phyloP scores from a whole-genome alignment of 1,139 yeast species.

The Taphrina deformans region DNA sequence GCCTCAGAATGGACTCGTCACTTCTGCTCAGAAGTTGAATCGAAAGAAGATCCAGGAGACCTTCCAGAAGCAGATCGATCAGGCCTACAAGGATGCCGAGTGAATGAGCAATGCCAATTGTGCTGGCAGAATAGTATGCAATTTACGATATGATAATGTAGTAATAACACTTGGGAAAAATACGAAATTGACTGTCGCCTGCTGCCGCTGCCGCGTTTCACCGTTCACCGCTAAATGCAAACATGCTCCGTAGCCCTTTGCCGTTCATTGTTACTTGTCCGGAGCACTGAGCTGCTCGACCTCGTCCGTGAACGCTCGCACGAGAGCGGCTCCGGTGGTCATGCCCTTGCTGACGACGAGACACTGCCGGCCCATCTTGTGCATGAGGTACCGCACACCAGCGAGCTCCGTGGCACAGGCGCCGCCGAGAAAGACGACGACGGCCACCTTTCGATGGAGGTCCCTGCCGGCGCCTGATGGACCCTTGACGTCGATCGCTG shows the following conservation, averaged over 20 bases:
- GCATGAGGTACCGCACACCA: conserved; percentile 60
- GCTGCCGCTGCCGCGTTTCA: too few species aligned
- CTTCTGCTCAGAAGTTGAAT: conserved; percentile 95
- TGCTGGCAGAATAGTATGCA: neutral
- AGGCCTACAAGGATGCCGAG: conserved; percentile 41
- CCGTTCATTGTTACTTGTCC: neutral
- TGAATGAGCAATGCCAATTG: conserved; percentile 30
- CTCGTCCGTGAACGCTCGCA: conserved; percentile 5
- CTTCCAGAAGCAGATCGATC: conserved; percentile 45
- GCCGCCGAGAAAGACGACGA: conserved; percentile 70
- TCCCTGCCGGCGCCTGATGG: conserved; percentile 38
- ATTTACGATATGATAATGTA: neutral
- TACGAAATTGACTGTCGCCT: too few species aligned
- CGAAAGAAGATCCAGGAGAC: conserved; percentile 80
- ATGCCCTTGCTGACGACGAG: conserved; percentile 39
- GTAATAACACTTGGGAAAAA: too few species aligned
- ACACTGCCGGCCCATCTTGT: conserved; percentile 40
- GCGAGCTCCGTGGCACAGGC: conserved; percentile 75
- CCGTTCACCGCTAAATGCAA: too few species aligned
- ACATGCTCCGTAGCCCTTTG: too few species aligned
- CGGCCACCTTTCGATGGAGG: conserved; percentile 42
- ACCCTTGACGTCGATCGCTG: conserved; percentile 44
- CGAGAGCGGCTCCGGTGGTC: conserved; percentile 37
- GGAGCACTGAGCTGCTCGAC: neutral
- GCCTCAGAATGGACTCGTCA: conserved; percentile 89